A percentile compares a stretch with the other conserved stretches of the same genome.
Conservation (phyloP, 139 green algal genomes). For the Picochlorum sp. region DNA sequence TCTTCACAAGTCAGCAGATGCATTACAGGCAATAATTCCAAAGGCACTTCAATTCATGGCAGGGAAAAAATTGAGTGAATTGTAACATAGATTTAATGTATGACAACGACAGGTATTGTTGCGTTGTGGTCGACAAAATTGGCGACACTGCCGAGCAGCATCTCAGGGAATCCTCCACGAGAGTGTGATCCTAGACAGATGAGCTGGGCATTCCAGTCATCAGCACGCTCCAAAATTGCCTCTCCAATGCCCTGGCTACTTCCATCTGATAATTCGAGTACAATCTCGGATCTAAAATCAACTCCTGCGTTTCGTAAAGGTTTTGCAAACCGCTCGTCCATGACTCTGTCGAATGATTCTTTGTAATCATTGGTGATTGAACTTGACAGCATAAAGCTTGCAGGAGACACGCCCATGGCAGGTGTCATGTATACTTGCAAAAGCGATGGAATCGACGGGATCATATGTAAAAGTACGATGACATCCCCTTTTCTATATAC, state of each 20-base stretch:
- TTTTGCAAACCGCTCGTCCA: slow-evolving; percentile 18
- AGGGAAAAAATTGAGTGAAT: slow-evolving; percentile 58
- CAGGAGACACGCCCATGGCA: neutral
- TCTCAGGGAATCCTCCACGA: slow-evolving; percentile 10
- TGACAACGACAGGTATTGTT: neutral
- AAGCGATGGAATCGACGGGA: slow-evolving; percentile 12
- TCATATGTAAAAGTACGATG: slow-evolving; percentile 24
- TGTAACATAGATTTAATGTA: slow-evolving; percentile 44
- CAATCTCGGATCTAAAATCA: slow-evolving; percentile 6
- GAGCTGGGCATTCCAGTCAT: slow-evolving; percentile 4
- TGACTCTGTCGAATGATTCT: neutral
- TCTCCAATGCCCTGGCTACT: slow-evolving; percentile 5
- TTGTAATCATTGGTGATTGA: slow-evolving; percentile 9
- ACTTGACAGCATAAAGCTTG: slow-evolving; percentile 2
- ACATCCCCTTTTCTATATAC: slow-evolving; percentile 15
- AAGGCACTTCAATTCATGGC: slow-evolving; percentile 68
- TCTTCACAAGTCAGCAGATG: slow-evolving; percentile 60
- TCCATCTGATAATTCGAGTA: slow-evolving; percentile 14
- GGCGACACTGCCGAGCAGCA: slow-evolving; percentile 27
- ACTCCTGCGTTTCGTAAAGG: slow-evolving; percentile 8
- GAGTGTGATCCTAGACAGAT: slow-evolving; percentile 18
- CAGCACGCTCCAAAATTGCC: slow-evolving; percentile 10
- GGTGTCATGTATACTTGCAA: slow-evolving; percentile 2
- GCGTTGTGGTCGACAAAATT: slow-evolving; percentile 13
- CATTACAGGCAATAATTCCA: slow-evolving; percentile 64